These are phyloP conservation scores for Boletellus ananas DNA, from an alignment of 768 basidiomycete genomes.

Conservation along the genomic window DNA sequence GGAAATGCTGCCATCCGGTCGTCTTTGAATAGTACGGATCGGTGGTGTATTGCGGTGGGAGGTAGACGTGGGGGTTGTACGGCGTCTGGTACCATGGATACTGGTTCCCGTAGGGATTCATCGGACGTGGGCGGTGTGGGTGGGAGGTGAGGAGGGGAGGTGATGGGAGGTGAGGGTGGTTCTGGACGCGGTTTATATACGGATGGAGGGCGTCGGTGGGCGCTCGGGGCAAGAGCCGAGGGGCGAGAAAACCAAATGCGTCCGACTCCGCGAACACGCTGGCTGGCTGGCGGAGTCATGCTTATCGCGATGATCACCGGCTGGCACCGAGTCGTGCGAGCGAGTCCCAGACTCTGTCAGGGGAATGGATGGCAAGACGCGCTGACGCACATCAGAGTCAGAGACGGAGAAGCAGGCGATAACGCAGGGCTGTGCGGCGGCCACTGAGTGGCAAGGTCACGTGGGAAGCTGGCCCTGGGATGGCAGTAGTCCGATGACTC, in stretches of 20 bases:
- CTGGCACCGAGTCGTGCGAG: background rate
- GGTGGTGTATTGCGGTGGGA: constrained; percentile 19
- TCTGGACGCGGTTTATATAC: constrained; percentile 9
- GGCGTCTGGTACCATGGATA: constrained; percentile 24
- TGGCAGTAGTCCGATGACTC: no score
- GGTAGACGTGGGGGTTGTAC: constrained; percentile 31
- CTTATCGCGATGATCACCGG: background rate
- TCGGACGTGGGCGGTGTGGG: background rate
- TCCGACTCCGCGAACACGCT: constrained; percentile 4
- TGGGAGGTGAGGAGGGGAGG: background rate
- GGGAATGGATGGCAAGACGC: background rate
- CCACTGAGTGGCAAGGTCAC: background rate
- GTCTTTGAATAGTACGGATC: constrained; percentile 13
- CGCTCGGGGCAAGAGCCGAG: constrained; percentile 1
- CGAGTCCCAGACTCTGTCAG: background rate
- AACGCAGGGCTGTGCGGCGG: background rate
- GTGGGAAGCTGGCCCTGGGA: background rate
- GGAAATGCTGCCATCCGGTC: constrained; percentile 8
- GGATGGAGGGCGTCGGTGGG: background rate
- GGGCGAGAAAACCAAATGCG: constrained; percentile 2
- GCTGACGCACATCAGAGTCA: background rate
- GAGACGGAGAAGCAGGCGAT: background rate
- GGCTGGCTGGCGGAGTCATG: background rate
- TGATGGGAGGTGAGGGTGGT: background rate
- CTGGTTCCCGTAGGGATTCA: constrained; percentile 24